phyloP scores from a whole-genome alignment of 164 flowering plant genomes.

The Umbellularia californica region DNA sequence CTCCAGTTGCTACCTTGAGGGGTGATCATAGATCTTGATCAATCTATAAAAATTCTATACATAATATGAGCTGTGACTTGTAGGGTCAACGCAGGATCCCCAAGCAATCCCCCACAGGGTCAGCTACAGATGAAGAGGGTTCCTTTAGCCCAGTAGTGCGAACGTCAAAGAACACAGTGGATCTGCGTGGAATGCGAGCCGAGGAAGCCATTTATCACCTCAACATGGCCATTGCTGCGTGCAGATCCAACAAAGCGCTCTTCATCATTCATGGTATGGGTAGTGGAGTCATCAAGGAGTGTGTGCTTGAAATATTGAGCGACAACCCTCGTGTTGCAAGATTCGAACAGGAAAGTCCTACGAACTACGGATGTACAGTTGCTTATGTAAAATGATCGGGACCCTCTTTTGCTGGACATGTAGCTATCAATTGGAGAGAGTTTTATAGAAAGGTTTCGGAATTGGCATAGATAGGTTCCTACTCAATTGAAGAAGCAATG shows the following conservation, averaged over 20 bases:
- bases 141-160: slow-evolving; percentile 55
- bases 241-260: slow-evolving; percentile 44
- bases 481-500: no score
- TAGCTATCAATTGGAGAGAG: no score
- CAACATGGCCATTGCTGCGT: slow-evolving; percentile 44
- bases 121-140: slow-evolving; percentile 17
- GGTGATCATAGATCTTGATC: not conserved
- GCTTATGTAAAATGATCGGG: slow-evolving; percentile 63
- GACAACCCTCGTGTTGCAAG: slow-evolving; percentile 65
- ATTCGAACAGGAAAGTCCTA: slow-evolving; percentile 74
- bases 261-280: slow-evolving; percentile 91
- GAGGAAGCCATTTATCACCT: slow-evolving; percentile 73
- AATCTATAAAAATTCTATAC: not conserved
- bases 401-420: no score
- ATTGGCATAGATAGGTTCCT: no score
- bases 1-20: not conserved
- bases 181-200: slow-evolving; percentile 79
- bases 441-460: no score
- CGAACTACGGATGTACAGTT: slow-evolving; percentile 83
- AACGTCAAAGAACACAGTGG: slow-evolving; percentile 83
- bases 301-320: slow-evolving; percentile 47
- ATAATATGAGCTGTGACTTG: not conserved
- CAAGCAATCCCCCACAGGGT: slow-evolving; percentile 17
- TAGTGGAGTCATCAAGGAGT: slow-evolving; percentile 72
- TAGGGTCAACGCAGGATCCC: slow-evolving; percentile 29